Base-by-base conservation (phyloP, 164 flowering plant genomes). In the Vitis amurensis region DNA sequence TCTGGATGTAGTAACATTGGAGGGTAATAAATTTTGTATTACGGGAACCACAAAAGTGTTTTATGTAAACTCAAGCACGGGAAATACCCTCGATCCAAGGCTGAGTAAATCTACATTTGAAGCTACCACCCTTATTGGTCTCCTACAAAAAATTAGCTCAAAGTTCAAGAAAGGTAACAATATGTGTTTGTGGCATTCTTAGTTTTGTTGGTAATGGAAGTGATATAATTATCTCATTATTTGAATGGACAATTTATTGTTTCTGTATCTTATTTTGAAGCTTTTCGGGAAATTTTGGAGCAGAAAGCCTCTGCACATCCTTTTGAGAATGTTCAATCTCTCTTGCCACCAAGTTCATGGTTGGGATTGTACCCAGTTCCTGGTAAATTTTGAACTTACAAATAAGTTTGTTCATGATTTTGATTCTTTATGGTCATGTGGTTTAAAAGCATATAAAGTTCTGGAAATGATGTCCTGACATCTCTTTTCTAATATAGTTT, bases 301-400 rank as follows among this genome's bases (percentile, higher is more conserved):
- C 78, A 79, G 73, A 96, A 87, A 80, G 92, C 94, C 31, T 78
- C 92, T 74, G 93, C 95, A 11, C 99, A 96, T 77, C 99, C 97
- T 53, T 96, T 96, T 81, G 99, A 96, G 75, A 93, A 89, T 84
- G 95, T 93, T 68, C 99, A 92, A 63, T 89, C 97, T 14, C 75
- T 91, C 57, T 77, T 96, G 74, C 91, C 93, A 16, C 98, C 98
- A 30, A 89, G 87, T 79, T 85, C 97, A 50, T 96, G 99, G 99
- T 84, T 96, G 10, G 97, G 94, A 71, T 59, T 71, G 68, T 88
- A 84, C 75, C 98, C 99, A 2, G 58, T 89, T 66, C 91, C 95
- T 62, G 99, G 99, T 96, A 80, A 74, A 77, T 1, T 37, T 74
- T 61, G 12, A 8, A 5, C 51, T 74, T 68, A 61, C 23, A 29